These are phyloP conservation scores for Alternaria conjuncta DNA, from an alignment of 2,329 filamentous ascomycete genomes.

Conservation along the genomic window DNA sequence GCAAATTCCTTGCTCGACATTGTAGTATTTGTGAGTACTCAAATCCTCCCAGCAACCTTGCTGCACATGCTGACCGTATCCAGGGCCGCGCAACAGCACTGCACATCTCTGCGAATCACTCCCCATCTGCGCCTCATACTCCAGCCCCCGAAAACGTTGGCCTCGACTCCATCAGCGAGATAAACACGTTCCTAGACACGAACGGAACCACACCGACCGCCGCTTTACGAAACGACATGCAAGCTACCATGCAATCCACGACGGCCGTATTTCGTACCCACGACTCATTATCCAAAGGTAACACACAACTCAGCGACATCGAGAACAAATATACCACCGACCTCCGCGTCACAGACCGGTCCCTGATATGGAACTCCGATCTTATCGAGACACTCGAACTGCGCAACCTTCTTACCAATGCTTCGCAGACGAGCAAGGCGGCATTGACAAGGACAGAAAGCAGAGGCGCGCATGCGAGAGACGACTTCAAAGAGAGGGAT, in stretches of 20 bases:
- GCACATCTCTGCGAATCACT: conserved; percentile 51
- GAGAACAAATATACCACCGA: conserved; percentile 46
- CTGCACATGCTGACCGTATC: neutral
- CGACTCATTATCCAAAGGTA: conserved; percentile 45
- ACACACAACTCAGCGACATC: conserved; percentile 41
- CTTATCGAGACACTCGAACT: conserved; percentile 57
- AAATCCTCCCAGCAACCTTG: neutral
- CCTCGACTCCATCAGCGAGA: conserved; percentile 41
- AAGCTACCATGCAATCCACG: conserved; percentile 56
- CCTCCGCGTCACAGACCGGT: conserved; percentile 51
- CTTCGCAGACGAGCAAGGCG: conserved; percentile 54
- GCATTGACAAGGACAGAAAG: conserved; percentile 54
- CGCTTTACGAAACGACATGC: conserved; percentile 52
- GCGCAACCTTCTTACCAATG: conserved; percentile 56
- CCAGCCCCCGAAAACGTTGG: conserved; percentile 45
- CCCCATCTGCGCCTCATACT: conserved; percentile 46
- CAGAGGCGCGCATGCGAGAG: conserved; percentile 56
- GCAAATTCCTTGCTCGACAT: conserved; percentile 59
- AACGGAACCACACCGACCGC: conserved; percentile 49
- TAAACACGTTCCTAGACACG: conserved; percentile 47
- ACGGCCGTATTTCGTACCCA: conserved; percentile 56
- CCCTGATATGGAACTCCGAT: conserved; percentile 59
- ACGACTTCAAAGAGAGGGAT: conserved; percentile 54
- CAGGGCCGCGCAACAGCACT: conserved; percentile 54
- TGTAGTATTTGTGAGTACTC: conserved; percentile 53